Percentiles rank a stretch among this genome's conserved stretches.
These are phyloP conservation scores for Trichoderma sp. DNA, from an alignment of 2,329 filamentous ascomycete species.

Conservation along the genomic window DNA sequence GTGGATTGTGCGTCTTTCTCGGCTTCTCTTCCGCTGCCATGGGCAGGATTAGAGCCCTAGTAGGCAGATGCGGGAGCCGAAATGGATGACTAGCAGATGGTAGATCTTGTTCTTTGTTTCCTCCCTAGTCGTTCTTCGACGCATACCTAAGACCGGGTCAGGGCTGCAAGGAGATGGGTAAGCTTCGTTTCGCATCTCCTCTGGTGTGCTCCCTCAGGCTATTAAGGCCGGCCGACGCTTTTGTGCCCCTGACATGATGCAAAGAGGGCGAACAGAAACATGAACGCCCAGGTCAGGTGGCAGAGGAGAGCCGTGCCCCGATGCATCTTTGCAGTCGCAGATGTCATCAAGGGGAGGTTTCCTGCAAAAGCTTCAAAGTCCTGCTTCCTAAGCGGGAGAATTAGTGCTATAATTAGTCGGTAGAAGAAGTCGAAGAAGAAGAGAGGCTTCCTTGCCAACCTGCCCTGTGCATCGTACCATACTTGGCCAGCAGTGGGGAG, in stretches of 20 bases:
- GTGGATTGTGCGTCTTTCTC: not conserved
- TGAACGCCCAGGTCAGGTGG: not conserved
- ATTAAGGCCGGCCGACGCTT: conserved; percentile 5
- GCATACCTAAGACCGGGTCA: too few relatives aligned
- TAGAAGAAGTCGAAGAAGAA: not conserved
- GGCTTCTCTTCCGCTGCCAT: not conserved
- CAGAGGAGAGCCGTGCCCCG: conserved; percentile 7
- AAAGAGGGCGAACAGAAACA: conserved; percentile 19
- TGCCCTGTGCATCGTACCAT: not conserved
- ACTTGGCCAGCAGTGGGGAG: not conserved
- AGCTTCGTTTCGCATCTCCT: conserved; percentile 2
- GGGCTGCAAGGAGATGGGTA: too few relatives aligned
- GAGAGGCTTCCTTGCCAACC: too few relatives aligned
- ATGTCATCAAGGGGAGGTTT: conserved; percentile 3
- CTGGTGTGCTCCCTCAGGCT: not conserved
- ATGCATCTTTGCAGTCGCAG: conserved; percentile 23
- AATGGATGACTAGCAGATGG: not conserved
- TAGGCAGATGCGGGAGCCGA: not conserved
- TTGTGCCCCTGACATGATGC: conserved; percentile 26
- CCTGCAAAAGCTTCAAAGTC: conserved; percentile 3
- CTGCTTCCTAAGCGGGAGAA: not conserved
- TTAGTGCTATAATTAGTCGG: not conserved
- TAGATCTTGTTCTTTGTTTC: not conserved
- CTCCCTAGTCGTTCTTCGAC: not conserved
- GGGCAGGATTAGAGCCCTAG: not conserved